These are phyloP conservation scores for Fistulina hepatica DNA, from an alignment of 1,284 basidiomycete species.

Conservation along the genomic window DNA sequence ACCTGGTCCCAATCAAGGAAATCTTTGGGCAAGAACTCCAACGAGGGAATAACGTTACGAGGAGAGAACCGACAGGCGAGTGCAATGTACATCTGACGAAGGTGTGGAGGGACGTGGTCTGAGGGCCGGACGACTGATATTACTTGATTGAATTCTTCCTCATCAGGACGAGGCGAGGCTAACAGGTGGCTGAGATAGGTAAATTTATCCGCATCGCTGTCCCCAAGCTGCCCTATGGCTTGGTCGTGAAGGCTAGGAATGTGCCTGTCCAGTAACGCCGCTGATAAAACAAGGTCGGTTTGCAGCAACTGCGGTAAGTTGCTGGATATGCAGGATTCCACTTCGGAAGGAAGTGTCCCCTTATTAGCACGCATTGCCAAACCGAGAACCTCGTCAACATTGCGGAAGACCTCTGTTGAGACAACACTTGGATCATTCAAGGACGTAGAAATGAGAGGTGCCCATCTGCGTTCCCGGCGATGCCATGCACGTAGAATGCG, in stretches of 20 bases:
- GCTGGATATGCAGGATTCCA: constrained; percentile 39
- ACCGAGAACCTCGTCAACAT: constrained; percentile 53
- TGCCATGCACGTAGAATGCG: constrained; percentile 80
- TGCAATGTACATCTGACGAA: constrained; percentile 57
- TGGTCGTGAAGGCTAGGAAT: constrained; percentile 51
- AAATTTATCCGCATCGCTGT: constrained; percentile 49
- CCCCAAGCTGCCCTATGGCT: constrained; percentile 39
- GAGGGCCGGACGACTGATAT: constrained; percentile 23
- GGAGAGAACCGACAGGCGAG: constrained; percentile 70
- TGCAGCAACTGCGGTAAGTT: constrained; percentile 58
- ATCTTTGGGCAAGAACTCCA: constrained; percentile 47
- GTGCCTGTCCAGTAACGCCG: constrained; percentile 63
- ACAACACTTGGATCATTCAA: constrained; percentile 66
- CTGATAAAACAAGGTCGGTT: constrained; percentile 55
- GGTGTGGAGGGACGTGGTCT: constrained; percentile 33
- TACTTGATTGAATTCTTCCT: constrained; percentile 29
- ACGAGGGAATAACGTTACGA: constrained; percentile 49
- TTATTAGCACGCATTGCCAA: constrained; percentile 34
- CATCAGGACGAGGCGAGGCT: constrained; percentile 39
- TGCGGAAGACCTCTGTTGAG: constrained; percentile 51
- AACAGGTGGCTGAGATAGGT: constrained; percentile 74
- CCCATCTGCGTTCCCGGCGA: constrained; percentile 69
- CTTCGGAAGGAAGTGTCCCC: constrained; percentile 38
- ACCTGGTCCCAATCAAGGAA: constrained; percentile 54
- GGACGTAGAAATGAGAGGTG: constrained; percentile 59